Evolutionary conservation across 2,329 filamentous ascomycete genomes (phyloP), one percentile per base, ranked within the genome.

Genomic region (Phialophora expanda): DNA sequence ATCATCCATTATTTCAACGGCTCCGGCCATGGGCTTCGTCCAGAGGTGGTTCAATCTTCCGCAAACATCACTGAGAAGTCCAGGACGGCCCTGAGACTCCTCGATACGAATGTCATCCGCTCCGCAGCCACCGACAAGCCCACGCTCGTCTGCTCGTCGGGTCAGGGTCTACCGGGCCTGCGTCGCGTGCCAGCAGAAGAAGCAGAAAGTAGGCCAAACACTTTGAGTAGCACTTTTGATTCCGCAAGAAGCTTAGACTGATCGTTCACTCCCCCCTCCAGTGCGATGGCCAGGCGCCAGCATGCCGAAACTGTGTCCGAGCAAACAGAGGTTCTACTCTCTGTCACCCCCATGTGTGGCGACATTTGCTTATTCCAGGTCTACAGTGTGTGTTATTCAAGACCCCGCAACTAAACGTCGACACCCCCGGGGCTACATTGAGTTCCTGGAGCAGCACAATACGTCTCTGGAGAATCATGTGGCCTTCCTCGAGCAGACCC

Each of bases 121-220:
- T 9, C 44, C 44, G 22, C 44, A 48, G n/a, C 22, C 44, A 12
- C 9, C 32, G 11, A 12, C 32, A 34, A 34, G 32, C 22, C 58
- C 58, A 32, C 58, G 58, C 11, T 22, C 46, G 17, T n/a, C 57
- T 14, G 24, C 20, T 26, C 61, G 56, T 5, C 56, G 62, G 46
- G 12, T 34, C 12, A 62, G 63, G 30, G 63, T 65, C 17, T 56
- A 57, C n/a, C 63, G 34, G 57, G 63, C 63, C n/a, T 65, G 63
- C 48, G 50, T 62, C n/a, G 63, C 63, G 20, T 65, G 63, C 57
- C 63, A 62, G 28, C 63, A 65, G 58, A 65, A 65, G 58, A 65
- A 65, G 53, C 63, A 65, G 50, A 65, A 61, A 46, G 63, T 65
- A 20, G 30, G 56, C 12, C 22, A 20, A 17, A 3, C 55, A 22